Evolutionary conservation across 2,329 filamentous ascomycete species (phyloP), one percentile per base, ranked within the genome.

Genomic region (Nemania sp.): DNA sequence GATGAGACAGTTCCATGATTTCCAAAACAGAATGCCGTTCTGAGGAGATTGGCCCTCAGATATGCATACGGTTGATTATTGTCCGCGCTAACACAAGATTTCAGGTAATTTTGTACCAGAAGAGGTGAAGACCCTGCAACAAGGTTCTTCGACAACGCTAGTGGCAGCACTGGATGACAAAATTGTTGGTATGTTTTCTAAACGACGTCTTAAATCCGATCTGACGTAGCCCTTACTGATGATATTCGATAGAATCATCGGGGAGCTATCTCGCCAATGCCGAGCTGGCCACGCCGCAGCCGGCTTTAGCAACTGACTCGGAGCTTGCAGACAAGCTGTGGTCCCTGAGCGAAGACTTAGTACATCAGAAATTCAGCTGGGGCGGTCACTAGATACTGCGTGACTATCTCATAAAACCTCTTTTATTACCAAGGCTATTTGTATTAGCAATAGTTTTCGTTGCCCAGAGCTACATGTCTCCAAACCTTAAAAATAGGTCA

Each of bases 101-200:
- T 22, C 15, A 49, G 47, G 47, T 19, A 20, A 34, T 4, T 49
- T 49, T 20, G 5, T 7, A n/a, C 47, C 37, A 42, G 47, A 49
- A 34, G 47, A 49, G 28, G 20, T 49, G 15, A 49, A 49, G 24
- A 49, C 47, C 9, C 15, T 49, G 11, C 37, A 49, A 19, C 47
- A 49, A 7, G 47, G 47, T 26, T 34, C 19, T n/a, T 34, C 37
- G n/a, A 49, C 47, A 8, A 42, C 47, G 11, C 19, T 49, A 8
- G 47, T 49, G n/a, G 47, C 47, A 34, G 47, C 47, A 5, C 28
- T 49, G 15, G 47, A 49, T 15, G n/a, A 41, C 6, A 23, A 19
- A 26, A 42, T 49, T 15, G 34, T 36, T 26, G 19, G 47, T 49
- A 26, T 24, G 22, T 42, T 24, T 23, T n/a, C 19, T 12, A 40